phyloP scores from a whole-genome alignment of 2,329 filamentous ascomycete genomes.

The Pyricularia sp. region DNA sequence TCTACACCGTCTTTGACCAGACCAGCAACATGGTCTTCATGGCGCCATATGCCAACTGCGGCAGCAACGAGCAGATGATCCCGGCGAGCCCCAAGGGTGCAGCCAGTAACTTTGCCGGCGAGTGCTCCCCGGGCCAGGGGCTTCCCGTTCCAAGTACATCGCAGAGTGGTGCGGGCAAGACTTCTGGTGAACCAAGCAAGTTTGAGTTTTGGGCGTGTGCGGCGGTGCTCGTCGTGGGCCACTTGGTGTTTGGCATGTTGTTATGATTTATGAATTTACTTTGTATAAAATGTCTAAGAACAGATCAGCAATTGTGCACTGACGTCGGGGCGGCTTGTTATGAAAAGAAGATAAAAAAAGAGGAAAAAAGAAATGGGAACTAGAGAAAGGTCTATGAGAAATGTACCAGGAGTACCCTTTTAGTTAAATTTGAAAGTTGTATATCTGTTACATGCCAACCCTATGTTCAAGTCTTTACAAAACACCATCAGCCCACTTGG shows the following conservation, averaged over 20 bases:
- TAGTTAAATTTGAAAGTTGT: not conserved
- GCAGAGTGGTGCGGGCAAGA: not conserved
- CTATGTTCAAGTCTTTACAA: not conserved
- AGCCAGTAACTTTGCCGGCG: constrained; percentile 10
- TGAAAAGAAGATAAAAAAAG: not conserved
- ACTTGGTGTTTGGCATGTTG: not conserved
- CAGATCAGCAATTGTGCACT: not conserved
- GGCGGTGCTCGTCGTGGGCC: not conserved
- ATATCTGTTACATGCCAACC: not conserved
- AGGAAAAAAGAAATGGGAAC: not conserved
- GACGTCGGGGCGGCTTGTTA: not conserved
- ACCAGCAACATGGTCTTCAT: constrained; percentile 19
- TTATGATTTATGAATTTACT: not conserved
- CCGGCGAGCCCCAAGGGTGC: constrained; percentile 7
- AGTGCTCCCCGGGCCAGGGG: constrained; percentile 10
- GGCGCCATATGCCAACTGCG: constrained; percentile 22
- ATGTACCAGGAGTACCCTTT: not conserved
- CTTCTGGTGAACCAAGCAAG: not conserved
- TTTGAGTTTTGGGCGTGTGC: not conserved
- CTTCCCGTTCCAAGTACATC: constrained; percentile 1
- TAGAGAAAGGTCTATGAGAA: not conserved
- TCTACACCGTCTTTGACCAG: constrained; percentile 23
- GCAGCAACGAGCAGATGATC: constrained; percentile 18
- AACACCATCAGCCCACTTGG: not conserved
- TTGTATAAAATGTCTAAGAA: not conserved